Conservation (phyloP, 169 alveolate genomes). For the Cryptosporidium parvum region DNA sequence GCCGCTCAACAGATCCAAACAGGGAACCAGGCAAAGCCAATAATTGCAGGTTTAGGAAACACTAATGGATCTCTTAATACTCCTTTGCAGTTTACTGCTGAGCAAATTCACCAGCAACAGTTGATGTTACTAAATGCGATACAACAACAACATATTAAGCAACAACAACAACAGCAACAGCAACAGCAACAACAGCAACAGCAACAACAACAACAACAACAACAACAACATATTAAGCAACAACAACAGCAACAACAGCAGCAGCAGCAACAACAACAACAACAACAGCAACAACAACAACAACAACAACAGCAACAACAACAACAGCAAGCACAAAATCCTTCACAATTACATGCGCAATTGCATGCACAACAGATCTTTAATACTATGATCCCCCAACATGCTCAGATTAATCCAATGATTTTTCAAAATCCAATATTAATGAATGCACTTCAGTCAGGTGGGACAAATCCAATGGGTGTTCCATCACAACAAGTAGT, state of each 20-base stretch:
- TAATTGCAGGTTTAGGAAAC: not conserved
- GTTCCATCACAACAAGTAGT: not conserved
- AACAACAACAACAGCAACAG: conserved; percentile 24
- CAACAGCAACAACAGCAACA: conserved; percentile 3
- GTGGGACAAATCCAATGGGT: conserved; percentile 35
- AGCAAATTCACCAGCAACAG: conserved; percentile 46
- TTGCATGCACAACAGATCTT: conserved; percentile 56
- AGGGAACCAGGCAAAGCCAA: not conserved
- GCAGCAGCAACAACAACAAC: not conserved
- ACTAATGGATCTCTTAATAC: not conserved
- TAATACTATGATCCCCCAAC: conserved; percentile 11
- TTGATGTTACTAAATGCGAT: conserved; percentile 45
- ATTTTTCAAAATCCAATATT: conserved; percentile 59
- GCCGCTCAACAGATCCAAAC: conserved; percentile 8
- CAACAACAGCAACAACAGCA: conserved; percentile 1
- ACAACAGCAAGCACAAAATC: conserved; percentile 18
- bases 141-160: conserved; percentile 53
- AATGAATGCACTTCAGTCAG: conserved; percentile 26
- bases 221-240: not conserved
- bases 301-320: not conserved
- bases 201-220: conserved; percentile 9
- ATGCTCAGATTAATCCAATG: conserved; percentile 41
- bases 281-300: conserved; percentile 2
- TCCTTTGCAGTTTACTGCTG: not conserved
- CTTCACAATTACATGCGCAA: not conserved